These are phyloP conservation scores for Pyronema domesticum DNA, from an alignment of 495 filamentous ascomycete species.

Conservation along the genomic window DNA sequence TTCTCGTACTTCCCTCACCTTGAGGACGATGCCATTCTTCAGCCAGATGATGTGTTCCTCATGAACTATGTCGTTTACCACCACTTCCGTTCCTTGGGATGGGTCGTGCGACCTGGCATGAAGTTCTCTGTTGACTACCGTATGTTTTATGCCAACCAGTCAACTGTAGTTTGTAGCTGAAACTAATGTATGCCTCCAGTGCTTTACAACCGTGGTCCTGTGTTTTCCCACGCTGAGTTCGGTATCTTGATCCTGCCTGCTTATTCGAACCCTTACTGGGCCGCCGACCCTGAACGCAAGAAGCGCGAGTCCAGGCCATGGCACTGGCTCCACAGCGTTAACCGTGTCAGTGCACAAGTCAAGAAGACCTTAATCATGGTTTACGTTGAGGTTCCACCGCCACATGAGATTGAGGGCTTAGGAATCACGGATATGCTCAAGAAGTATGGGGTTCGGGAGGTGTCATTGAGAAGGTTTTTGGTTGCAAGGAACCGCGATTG, in stretches of 20 bases:
- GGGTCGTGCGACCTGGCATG: slow-evolving; percentile 83
- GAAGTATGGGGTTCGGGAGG: slow-evolving; percentile 64
- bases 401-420: slow-evolving; percentile 31
- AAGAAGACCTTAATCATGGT: slow-evolving; percentile 71
- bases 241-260: slow-evolving; percentile 68
- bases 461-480: slow-evolving; percentile 64
- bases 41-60: slow-evolving; percentile 67
- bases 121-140: slow-evolving; percentile 86
- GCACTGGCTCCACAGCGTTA: slow-evolving; percentile 86
- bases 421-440: slow-evolving; percentile 46
- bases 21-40: slow-evolving; percentile 25
- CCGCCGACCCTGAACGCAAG: slow-evolving; percentile 27
- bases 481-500: slow-evolving; percentile 60
- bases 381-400: slow-evolving; percentile 81
- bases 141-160: slow-evolving; percentile 7
- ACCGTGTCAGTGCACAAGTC: slow-evolving; percentile 77
- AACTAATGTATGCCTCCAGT: slow-evolving; percentile 25
- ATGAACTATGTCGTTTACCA: slow-evolving; percentile 80
- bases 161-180: neutral
- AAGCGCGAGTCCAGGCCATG: slow-evolving; percentile 38
- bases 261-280: slow-evolving; percentile 63
- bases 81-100: slow-evolving; percentile 89
- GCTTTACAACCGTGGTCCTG: slow-evolving; percentile 85
- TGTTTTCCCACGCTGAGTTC: slow-evolving; percentile 87
- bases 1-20: slow-evolving; percentile 51